Evolutionary conservation across 495 filamentous ascomycete genomes (phyloP).

Genomic region (Trichoderma parareesei): DNA sequence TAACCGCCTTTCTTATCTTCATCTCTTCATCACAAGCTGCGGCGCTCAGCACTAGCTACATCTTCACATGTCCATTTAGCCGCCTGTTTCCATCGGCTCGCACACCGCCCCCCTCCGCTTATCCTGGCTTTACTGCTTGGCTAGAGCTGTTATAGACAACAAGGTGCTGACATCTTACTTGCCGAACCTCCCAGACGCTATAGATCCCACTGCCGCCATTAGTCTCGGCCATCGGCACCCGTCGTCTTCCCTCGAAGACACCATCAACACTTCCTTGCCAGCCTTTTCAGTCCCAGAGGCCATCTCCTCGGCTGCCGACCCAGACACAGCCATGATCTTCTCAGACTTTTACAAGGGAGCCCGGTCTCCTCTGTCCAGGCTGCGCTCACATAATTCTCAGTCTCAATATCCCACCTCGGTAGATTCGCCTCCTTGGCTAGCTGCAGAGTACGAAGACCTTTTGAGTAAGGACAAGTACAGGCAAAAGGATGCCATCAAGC

Average conservation of each 20-base stretch:
- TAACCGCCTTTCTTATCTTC: background rate
- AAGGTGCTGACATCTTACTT: slow-evolving; percentile 1
- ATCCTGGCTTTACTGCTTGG: background rate
- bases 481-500: slow-evolving; percentile 46
- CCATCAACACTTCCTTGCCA: background rate
- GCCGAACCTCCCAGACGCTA: background rate
- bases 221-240: background rate
- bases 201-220: background rate
- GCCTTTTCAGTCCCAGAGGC: background rate
- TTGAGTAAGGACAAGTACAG: slow-evolving; percentile 44
- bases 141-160: background rate
- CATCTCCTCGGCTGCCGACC: background rate
- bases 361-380: slow-evolving; percentile 17
- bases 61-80: background rate
- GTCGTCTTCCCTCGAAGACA: background rate
- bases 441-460: slow-evolving; percentile 41
- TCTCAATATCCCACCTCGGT: background rate
- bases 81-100: background rate
- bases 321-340: slow-evolving; percentile 22
- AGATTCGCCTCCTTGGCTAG: slow-evolving; percentile 1
- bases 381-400: background rate
- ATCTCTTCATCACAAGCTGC: background rate
- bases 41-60: background rate
- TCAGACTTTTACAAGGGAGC: slow-evolving; percentile 28
- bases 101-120: background rate